Evolutionary conservation across 164 flowering plant genomes (phyloP), one percentile per base, ranked within the genome.

Genomic region (Magnolia kwangsiensis): DNA sequence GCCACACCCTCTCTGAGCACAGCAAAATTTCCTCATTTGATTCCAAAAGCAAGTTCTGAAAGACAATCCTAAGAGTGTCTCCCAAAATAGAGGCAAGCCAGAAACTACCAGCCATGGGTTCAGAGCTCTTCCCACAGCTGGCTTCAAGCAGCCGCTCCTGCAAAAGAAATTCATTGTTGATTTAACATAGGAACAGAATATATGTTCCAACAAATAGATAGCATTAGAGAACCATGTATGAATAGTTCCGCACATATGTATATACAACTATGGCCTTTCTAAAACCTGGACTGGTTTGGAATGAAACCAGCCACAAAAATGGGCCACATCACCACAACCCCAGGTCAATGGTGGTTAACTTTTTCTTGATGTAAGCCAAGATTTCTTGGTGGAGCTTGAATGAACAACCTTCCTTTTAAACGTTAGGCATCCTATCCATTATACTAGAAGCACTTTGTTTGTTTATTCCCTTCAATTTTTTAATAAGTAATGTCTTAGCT

Each of bases 1-100:
- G 89, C 99, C 99, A 96, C 66, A 96, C 98, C 77, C 97, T 92
- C 81, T 91, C 97, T 0, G 98, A 90, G 80, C 99, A 91, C 76
- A 81, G 83, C 78, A 94, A 73, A 79, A 91, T 90, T 72, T 88
- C 97, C 21, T 88, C 92, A 85, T 89, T 90, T 81, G 98, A 87
- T 80, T 96, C 99, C 69, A 92, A 84, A 63, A 96, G 92, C 85
- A 94, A 82, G 81, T 94, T 96, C 81, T 96, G 99, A 74, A 90
- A 96, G 77, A 94, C 98, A 79, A 96, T 92, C 76, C 97, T 79
- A 51, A 96, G 89, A n/a, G 98, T 92, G 79, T 96, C 99, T 10
- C 92, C 95, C 85, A 96, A 84, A 72, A 96, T 94, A 78, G 78
- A 88, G 67, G 98, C 87, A 74, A 98, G 98, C 98, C 98, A 96